Conservation (phyloP, 805 yeast species). For the Nakazawaea wickerhamii region DNA sequence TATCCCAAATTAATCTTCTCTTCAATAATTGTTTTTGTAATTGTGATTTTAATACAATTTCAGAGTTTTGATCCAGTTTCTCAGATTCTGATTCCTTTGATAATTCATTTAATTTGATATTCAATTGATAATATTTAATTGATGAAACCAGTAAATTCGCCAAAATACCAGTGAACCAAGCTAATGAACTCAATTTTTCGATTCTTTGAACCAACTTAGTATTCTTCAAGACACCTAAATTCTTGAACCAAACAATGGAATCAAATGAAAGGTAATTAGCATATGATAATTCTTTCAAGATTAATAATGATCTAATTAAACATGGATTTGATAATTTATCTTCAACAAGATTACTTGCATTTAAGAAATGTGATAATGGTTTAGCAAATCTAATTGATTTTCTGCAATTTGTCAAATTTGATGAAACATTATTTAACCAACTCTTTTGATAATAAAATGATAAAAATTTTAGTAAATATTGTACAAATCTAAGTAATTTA, state of each 20-base stretch:
- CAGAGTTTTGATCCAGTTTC: too few species aligned
- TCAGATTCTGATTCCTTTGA: constrained; percentile 22
- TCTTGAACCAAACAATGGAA: constrained; percentile 54
- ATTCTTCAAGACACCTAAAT: constrained; percentile 48
- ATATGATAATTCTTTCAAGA: constrained; percentile 54
- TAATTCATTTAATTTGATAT: constrained; percentile 29
- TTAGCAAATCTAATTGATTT: constrained; percentile 82
- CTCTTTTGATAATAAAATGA: constrained; percentile 50
- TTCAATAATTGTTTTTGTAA: constrained; percentile 39
- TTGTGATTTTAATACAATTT: constrained; percentile 23
- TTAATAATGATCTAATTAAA: constrained; percentile 43
- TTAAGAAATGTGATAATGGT: constrained; percentile 66
- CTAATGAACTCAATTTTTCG: constrained; percentile 56
- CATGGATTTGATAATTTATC: constrained; percentile 65
- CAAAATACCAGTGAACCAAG: constrained; percentile 72
- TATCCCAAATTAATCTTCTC: constrained; percentile 70
- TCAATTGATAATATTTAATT: constrained; percentile 45
- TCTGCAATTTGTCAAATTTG: constrained; percentile 63
- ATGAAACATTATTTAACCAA: constrained; percentile 3
- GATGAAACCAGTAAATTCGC: constrained; percentile 58
- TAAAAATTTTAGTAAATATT: constrained; percentile 73
- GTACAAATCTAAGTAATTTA: constrained; percentile 71
- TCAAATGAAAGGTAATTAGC: constrained; percentile 61
- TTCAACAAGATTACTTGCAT: constrained; percentile 62
- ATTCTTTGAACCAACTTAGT: constrained; percentile 38